Percentiles rank a stretch among this genome's conserved stretches.
Conservation (phyloP, 1,284 basidiomycete genomes). For the Malassezia obtusa region DNA sequence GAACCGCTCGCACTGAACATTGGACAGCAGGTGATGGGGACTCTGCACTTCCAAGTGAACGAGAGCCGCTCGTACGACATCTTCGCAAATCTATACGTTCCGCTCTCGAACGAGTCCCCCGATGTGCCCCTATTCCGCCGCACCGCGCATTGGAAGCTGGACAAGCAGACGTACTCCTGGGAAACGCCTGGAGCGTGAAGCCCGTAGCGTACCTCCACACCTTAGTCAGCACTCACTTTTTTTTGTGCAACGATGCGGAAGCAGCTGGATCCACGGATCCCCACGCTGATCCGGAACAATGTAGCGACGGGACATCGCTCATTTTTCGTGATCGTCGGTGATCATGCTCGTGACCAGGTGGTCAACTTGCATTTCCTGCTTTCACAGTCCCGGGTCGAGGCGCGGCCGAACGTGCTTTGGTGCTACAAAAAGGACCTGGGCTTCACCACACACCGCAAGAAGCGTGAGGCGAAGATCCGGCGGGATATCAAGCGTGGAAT, state of each 20-base stretch:
- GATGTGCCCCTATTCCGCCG: constrained; percentile 11
- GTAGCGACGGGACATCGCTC: constrained; percentile 72
- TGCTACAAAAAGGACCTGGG: constrained; percentile 47
- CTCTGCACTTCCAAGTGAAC: constrained; percentile 36
- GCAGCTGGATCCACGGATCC: constrained; percentile 69
- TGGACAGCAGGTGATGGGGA: constrained; percentile 32
- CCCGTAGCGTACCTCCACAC: not conserved
- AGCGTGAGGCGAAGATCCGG: constrained; percentile 52
- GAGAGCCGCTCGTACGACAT: constrained; percentile 37
- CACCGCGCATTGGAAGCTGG: constrained; percentile 32
- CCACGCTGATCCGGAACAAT: constrained; percentile 83
- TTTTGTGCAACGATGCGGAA: constrained; percentile 31
- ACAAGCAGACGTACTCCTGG: constrained; percentile 44
- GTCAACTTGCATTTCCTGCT: constrained; percentile 86
- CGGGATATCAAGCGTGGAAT: constrained; percentile 62
- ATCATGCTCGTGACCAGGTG: constrained; percentile 87
- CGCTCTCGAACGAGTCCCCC: constrained; percentile 8
- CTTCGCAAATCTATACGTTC: constrained; percentile 19
- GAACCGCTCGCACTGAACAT: constrained; percentile 42
- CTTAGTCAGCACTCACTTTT: constrained; percentile 5
- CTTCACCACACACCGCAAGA: constrained; percentile 74
- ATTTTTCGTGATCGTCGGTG: constrained; percentile 93
- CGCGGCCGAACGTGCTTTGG: constrained; percentile 40
- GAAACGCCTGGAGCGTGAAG: constrained; percentile 5
- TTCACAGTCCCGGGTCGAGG: constrained; percentile 34